Base-by-base conservation (phyloP, 495 filamentous ascomycete species). In the Neurospora sp. region DNA sequence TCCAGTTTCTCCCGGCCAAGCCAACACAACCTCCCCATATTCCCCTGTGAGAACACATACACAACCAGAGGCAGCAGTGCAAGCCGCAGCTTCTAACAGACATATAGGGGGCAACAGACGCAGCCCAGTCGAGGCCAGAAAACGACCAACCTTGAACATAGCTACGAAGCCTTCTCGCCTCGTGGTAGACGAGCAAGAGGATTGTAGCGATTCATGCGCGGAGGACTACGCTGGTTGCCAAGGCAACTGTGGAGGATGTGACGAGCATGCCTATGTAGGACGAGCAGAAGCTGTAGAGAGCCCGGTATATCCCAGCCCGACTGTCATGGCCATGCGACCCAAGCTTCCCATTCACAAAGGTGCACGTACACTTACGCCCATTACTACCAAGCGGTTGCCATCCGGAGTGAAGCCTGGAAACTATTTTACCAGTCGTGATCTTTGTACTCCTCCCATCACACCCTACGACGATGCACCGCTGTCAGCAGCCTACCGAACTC, bases 401-500 rank as follows among this genome's bases (percentile, higher is more conserved):
- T 20, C 35, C 9, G 74, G 74, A 9, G 75, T 70, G 44, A 42
- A 75, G 7, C 68, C 74, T 41, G 74, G 75, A 12, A 75, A 74
- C 45, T 72, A 75, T 35, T 74, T 73, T 53, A 71, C 70, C 12
- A 73, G 73, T 69, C 70, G 73, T 40, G 72, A 77, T 44, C 73
- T 76, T 41, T 73, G 71, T 72, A 76, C 75, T 44, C 75, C 75
- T 14, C 76, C 76, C 4, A 68, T 74, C 38, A 76, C 74, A 16
- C 70, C 76, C 4, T 70, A 76, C 42, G 76, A 74, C 45, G 76
- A 77, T 5, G 53, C 31, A 14, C 44, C 41, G 44, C 31, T 59
- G 22, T 71, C 70, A 10, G 70, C 27, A 31, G 42, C 53, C 40
- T 38, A n/a, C 70, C 42, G 27, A 20, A 69, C 48, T 1, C 48